Base-by-base conservation (phyloP, 2,329 filamentous ascomycete species). In the Penicillium glabrum region DNA sequence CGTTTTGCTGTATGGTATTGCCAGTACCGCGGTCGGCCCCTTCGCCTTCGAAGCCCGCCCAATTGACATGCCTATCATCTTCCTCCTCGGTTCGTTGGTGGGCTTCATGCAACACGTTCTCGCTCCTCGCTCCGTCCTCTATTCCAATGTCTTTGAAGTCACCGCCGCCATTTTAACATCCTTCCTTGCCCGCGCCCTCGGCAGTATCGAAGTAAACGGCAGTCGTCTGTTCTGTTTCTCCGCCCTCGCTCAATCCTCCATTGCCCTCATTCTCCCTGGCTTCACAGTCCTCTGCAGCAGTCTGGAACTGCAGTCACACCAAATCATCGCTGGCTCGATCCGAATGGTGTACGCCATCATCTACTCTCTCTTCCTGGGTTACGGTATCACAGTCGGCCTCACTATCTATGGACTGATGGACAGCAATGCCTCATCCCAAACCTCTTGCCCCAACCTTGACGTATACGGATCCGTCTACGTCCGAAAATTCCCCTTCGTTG, bases 41-140 rank as follows among this genome's bases (percentile, higher is more conserved):
- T 96, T 96, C 67, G 90, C 89, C 11, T 96, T 96, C 67, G 80
- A 86, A 54, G 90, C 89, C 3, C 85, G 90, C 3, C 85, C 88
- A 44, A 89, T 95, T 67, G 91, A 96, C 69, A 78, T 96, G 63
- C 90, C 90, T 0, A 82, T 93, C 29, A 86, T 88, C 45, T 96
- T 96, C 71, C 59, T 91, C 1, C 82, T 96, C 0, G 91, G 91
- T 5, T 88, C 85, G 66, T 77, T 93, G 21, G 80, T 96, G 2
- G 91, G 91, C 1, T 77, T 87, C 53, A 79, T 96, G 54, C 90
- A 96, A 67, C 83, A 95, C 13, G 83, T 91, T 39, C 77, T 92
- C 4, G 88, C 90, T 0, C 90, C 91, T 0, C 84, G 82, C 16
- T 95, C 91, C 14, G 85, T 90, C 35, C 80, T 93, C 14, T 81